Base-by-base conservation (phyloP, 768 basidiomycete species). In the Leccinum sublutescens region DNA sequence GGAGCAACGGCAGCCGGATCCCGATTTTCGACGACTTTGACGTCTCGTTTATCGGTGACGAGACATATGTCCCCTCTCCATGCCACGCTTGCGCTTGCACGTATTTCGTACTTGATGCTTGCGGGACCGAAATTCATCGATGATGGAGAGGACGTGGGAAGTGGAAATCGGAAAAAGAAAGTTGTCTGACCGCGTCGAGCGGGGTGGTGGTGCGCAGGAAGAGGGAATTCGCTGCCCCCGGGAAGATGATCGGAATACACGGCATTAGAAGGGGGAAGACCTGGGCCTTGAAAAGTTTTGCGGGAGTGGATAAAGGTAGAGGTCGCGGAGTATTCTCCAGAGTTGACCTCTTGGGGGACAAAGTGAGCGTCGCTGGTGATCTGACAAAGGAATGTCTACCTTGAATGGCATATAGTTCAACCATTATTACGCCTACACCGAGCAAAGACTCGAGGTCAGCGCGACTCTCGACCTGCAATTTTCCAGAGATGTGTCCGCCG, bases 231-330 rank as follows among this genome's bases (percentile, higher is more conserved):
- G 1, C 81, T 86, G 15, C 83, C 79, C 5, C 75, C 68, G 2
- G 86, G 81, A 50, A 51, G 6, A 56, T 70, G 45, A 68, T 87
- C 80, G 1, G 84, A 79, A 56, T 87, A 79, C 0, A 94, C 90
- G 2, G 92, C 88, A 68, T 93, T 93, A 11, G 91, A 93, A 8
- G 90, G 89, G 0, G 91, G 92, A 7, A 93, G 76, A 17, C 85
- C 86, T 3, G 88, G 88, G 2, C 91, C 91, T 73, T 93, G 91
- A 68, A 92, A 94, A 6, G 90, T 69, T 33, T 88, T 80, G 29
- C 83, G 80, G 57, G 78, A 82, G 62, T 89, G 87, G 31, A 92
- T 71, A 65, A 93, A 93, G 0, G 85, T 87, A 27, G 86, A 88
- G 0, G 86, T 89, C 3, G 91, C 92, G 23, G 90, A 86, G 71